phyloP scores from a whole-genome alignment of 108 stramenopile genomes.

The Nitzschia inconspicua region DNA sequence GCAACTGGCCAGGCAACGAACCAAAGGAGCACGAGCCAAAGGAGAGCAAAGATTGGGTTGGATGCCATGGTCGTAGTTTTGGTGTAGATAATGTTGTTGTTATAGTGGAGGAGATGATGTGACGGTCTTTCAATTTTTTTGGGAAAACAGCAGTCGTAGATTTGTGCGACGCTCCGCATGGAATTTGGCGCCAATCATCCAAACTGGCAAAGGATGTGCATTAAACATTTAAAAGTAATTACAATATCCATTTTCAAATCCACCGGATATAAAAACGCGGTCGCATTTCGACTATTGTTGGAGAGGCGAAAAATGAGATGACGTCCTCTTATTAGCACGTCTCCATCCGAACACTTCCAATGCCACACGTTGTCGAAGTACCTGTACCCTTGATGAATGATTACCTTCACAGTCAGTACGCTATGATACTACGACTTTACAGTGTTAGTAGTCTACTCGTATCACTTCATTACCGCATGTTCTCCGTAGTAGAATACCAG shows the following conservation, averaged over 20 bases:
- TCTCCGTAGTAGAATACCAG: neutral
- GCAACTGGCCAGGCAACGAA: constrained; percentile 85
- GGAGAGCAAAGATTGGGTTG: constrained; percentile 56
- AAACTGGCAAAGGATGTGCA: neutral
- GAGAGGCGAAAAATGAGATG: neutral
- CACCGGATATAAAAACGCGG: no score
- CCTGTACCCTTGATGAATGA: neutral
- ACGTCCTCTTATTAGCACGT: neutral
- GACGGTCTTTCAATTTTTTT: neutral
- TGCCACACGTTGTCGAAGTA: neutral
- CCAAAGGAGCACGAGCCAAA: constrained; percentile 62
- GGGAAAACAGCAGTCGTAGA: neutral
- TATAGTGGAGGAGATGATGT: neutral
- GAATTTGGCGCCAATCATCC: no score
- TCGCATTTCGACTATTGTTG: neutral
- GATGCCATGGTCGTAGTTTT: constrained; percentile 49
- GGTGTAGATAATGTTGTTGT: neutral
- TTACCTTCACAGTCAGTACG: no score
- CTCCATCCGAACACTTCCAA: neutral
- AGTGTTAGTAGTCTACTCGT: neutral
- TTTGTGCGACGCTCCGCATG: no score
- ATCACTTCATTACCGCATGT: neutral
- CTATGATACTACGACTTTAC: no score
- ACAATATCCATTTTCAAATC: no score
- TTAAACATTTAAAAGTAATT: neutral